Base-by-base conservation (phyloP, 352 stramenopile species). In the Globisporangium cederbergense region DNA sequence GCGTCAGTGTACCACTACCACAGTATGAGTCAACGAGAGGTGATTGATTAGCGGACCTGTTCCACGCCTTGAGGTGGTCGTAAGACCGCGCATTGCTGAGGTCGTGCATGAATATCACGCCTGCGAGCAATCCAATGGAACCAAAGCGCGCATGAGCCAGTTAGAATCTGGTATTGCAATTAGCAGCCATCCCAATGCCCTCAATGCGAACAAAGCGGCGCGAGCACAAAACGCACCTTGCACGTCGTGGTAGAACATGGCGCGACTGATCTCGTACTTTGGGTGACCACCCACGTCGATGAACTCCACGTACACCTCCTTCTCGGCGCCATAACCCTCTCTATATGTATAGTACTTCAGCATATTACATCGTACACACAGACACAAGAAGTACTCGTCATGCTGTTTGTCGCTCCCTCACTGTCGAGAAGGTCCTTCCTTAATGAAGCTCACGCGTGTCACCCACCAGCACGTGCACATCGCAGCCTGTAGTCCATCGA, bases 41-140 rank as follows among this genome's bases (percentile, higher is more conserved):
- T 42, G 36, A 3, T 42, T 10, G 13, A 42, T 40, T 52, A 10
- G 28, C 30, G 2, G 70, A 81, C 64, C 61, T 64, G 58, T 65
- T 77, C 83, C 83, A 92, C 16, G 74, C 74, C 14, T 71, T 67
- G 14, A 96, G 62, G 62, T 93, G 86, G 45, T 89, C 81, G 43
- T 89, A 90, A 32, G 80, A 92, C 66, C 83, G 82, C 11, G 62
- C 71, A 58, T 96, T 96, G 40, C 75, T 91, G 30, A 93, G 65
- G 46, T 96, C 88, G 62, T 96, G 79, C 32, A 93, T 77, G 14
- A 96, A 83, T n/a, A 96, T 68, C 34, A 96, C 68, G 8, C 86
- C 74, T 80, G 34, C 8, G 7, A 5, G 14, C 7, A 6, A 42
- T 4, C 8, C 40, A 46, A n/a, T n/a, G 13, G 40, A 46, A 65